A percentile compares a stretch with the other conserved stretches of the same genome.
Evolutionary conservation across 208 protist species (phyloP).

Genomic region (Lotmaria passim): DNA sequence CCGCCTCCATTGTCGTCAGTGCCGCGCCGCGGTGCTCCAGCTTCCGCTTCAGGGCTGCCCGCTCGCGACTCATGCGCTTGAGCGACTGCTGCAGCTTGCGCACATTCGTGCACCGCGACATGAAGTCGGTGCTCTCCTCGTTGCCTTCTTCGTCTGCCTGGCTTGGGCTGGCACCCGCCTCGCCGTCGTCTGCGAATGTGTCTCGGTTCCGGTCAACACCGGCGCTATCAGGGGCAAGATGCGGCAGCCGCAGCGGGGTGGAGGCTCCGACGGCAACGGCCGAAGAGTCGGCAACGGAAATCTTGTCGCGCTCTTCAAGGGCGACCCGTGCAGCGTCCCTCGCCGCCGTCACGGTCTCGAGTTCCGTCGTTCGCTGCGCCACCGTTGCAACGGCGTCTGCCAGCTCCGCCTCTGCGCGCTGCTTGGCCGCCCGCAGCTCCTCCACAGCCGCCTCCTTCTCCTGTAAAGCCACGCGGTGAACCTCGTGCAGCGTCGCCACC

Average conservation of each 20-base stretch:
- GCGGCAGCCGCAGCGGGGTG: conserved; percentile 4
- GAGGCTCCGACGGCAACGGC: neutral
- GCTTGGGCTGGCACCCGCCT: neutral
- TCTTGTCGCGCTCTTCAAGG: neutral
- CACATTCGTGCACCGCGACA: conserved; percentile 19
- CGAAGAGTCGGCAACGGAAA: conserved; percentile 5
- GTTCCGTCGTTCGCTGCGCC: conserved; percentile 8
- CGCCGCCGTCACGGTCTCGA: conserved; percentile 11
- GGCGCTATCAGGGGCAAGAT: neutral
- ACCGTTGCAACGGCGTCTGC: neutral
- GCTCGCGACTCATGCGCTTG: conserved; percentile 30
- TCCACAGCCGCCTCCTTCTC: conserved; percentile 10
- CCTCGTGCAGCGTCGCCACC: conserved; percentile 4
- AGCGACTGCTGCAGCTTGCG: conserved; percentile 30
- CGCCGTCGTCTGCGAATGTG: neutral
- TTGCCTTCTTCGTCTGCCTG: neutral
- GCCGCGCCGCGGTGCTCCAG: conserved; percentile 22
- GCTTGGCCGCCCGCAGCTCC: conserved; percentile 8
- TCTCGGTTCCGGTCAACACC: neutral
- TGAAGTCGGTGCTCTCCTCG: neutral
- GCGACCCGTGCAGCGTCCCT: conserved; percentile 2
- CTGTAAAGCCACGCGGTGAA: neutral
- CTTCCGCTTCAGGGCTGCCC: conserved; percentile 20
- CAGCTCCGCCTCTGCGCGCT: conserved; percentile 5
- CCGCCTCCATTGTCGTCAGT: conserved; percentile 19